Base-by-base conservation (phyloP, 352 stramenopile genomes). In the Globisporangium viniferum region DNA sequence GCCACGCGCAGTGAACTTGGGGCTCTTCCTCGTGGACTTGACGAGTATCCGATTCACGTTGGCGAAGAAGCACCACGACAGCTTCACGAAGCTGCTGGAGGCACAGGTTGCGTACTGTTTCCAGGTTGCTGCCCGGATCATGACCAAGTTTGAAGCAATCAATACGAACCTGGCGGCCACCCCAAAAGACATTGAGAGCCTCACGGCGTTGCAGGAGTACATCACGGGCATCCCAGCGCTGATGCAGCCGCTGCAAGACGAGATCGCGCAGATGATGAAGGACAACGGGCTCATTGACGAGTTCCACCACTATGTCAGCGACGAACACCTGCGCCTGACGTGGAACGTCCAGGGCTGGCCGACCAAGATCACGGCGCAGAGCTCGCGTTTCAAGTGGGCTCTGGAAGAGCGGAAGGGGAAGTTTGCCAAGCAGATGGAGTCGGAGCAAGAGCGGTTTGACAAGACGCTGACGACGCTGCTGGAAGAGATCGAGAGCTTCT, bases 371-470 rank as follows among this genome's bases (percentile, higher is more conserved):
- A 41, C 86, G 6, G 80, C 88, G 9, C 90, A 97, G 64, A 93
- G 88, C 58, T 70, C 82, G 5, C 77, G 84, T 1, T 92, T 94
- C 64, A 92, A 95, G 41, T 82, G 73, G 29, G 80, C 79, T 3
- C 77, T 96, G 5, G 85, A 95, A 6, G 81, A 96, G 49, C 87
- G 85, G 12, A 97, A 97, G 64, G 71, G 76, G 7, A 90, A 90
- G 62, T 98, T 98, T 66, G 80, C 92, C 6, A 93, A 97, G 61
- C 88, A 97, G 61, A 98, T 98, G 94, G 88, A 97, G 59, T 91
- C 92, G 0, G 95, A 98, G 69, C 95, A 99, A 69, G 86, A 96
- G 53, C 83, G 90, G 0, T 98, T 98, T 68, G 86, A 96, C 10
- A 94, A 97, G 64, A 91, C 85, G 8, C 72, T 98, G 5, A 68